These are phyloP conservation scores for Aureobasidium sp. DNA, from an alignment of 2,329 filamentous ascomycete species.

Conservation along the genomic window DNA sequence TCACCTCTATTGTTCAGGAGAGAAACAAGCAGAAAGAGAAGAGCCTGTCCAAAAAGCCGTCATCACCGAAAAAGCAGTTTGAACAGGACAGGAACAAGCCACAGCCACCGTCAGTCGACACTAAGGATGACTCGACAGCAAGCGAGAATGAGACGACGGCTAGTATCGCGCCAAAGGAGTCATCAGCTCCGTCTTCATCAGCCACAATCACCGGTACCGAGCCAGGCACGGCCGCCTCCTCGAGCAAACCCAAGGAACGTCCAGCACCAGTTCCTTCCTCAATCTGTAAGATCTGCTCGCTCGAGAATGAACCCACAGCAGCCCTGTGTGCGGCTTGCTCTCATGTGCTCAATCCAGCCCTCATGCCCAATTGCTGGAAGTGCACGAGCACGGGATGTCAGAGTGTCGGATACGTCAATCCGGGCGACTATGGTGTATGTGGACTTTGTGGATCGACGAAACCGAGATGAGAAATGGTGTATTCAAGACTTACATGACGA, in stretches of 20 bases:
- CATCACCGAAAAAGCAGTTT: not conserved
- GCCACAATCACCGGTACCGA: not conserved
- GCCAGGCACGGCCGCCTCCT: slow-evolving; percentile 2
- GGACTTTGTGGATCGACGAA: slow-evolving; percentile 52
- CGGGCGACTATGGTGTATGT: slow-evolving; percentile 60
- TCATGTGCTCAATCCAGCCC: slow-evolving; percentile 54
- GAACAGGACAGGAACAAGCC: not conserved
- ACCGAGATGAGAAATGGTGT: not conserved
- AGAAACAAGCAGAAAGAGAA: not conserved
- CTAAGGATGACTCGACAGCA: slow-evolving; percentile 17
- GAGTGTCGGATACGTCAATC: slow-evolving; percentile 55
- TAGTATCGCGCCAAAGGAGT: not conserved
- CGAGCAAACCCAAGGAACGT: not conserved
- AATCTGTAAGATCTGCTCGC: slow-evolving; percentile 58
- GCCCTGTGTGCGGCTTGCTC: slow-evolving; percentile 61
- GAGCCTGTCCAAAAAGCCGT: not conserved
- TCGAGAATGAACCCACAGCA: slow-evolving; percentile 47
- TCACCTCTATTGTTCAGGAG: not conserved
- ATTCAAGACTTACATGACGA: not conserved
- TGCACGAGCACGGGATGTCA: slow-evolving; percentile 52
- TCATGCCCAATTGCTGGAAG: slow-evolving; percentile 53
- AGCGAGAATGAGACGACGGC: not conserved
- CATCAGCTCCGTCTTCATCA: not conserved
- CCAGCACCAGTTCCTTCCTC: not conserved
- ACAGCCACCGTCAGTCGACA: not conserved